Percentiles rank a stretch among this genome's conserved stretches.
Evolutionary conservation across 352 stramenopile genomes (phyloP).

Genomic region (Phytophthora tubulina): DNA sequence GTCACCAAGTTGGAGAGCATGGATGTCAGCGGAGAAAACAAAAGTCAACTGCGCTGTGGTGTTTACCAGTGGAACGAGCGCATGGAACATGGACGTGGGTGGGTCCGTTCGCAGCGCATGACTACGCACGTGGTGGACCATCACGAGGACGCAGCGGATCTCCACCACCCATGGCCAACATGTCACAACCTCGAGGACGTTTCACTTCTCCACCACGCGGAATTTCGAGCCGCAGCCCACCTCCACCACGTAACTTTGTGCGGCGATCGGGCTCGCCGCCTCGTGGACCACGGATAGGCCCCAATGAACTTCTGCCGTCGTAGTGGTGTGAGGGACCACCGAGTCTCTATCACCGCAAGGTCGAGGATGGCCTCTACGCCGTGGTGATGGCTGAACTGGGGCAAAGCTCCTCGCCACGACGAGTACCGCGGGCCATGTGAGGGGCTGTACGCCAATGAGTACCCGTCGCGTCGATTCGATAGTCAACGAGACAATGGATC

Average conservation of each 20-base stretch:
- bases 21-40: background rate
- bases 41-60: background rate
- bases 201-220: background rate
- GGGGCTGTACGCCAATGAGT: background rate
- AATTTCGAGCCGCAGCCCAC: background rate
- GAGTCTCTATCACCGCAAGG: background rate
- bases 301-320: background rate
- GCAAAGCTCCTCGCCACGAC: background rate
- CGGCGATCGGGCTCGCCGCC: background rate
- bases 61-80: background rate
- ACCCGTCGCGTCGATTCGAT: no score
- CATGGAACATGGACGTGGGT: no score
- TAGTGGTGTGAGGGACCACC: background rate
- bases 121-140: background rate
- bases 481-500: no score
- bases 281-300: background rate
- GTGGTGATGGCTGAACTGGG: background rate
- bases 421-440: background rate
- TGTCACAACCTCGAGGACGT: background rate
- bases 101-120: background rate
- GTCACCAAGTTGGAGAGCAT: background rate
- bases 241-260: no score
- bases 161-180: background rate
- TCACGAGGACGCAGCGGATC: background rate
- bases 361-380: background rate